phyloP scores from a whole-genome alignment of 192 early-diverging fungal species.

The Mortierella antarctica region DNA sequence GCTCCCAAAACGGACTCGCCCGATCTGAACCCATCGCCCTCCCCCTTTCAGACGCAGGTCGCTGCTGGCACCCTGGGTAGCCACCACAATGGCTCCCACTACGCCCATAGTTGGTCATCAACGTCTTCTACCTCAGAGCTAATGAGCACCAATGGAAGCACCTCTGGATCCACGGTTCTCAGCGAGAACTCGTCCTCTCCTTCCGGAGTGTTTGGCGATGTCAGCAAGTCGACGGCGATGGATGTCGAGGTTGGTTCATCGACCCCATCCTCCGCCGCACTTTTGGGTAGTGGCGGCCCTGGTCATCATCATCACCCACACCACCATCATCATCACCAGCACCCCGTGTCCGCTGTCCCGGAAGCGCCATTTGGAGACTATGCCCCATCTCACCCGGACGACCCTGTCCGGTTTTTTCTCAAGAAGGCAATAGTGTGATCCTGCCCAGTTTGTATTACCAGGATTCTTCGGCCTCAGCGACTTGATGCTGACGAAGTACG shows the following conservation, averaged over 20 bases:
- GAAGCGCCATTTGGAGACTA: constrained; percentile 7
- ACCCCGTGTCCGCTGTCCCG: constrained; percentile 23
- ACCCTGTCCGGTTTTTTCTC: constrained; percentile 2
- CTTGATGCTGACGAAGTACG: no score
- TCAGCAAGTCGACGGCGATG: constrained; percentile 7
- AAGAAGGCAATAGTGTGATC: no score
- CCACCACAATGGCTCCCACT: not conserved
- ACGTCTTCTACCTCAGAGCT: constrained; percentile 13
- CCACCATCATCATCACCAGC: constrained; percentile 1
- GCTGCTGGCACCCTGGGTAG: not conserved
- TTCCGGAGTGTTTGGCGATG: not conserved
- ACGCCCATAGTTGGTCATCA: constrained; percentile 12
- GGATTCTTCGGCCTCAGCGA: not conserved
- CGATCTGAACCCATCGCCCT: no score
- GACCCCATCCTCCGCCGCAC: not conserved
- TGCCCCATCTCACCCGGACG: not conserved
- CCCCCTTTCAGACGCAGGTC: not conserved
- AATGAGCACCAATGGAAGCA: not conserved
- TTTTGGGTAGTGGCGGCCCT: not conserved
- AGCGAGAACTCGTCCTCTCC: not conserved
- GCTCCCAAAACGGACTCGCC: not conserved
- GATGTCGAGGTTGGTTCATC: constrained; percentile 23
- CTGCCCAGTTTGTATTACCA: no score
- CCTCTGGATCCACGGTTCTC: not conserved
- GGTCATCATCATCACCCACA: constrained; percentile 1